Evolutionary conservation across 192 early-diverging fungal genomes (phyloP).

Genomic region (Coemansia sp.): DNA sequence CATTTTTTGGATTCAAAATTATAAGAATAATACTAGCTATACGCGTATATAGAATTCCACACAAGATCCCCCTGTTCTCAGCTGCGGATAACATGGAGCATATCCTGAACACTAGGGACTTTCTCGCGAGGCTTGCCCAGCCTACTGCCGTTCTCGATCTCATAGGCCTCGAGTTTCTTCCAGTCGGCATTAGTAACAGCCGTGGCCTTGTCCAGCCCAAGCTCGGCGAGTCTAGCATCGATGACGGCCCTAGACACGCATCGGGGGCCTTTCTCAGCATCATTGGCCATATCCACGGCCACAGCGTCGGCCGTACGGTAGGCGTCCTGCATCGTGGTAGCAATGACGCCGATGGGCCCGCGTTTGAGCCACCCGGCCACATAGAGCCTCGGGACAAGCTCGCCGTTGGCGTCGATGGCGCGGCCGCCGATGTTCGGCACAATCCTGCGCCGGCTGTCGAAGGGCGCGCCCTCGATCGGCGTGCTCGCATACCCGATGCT

Average conservation of each 20-base stretch:
- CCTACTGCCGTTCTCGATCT: constrained; percentile 62
- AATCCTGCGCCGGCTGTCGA: constrained; percentile 64
- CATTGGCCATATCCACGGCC: constrained; percentile 58
- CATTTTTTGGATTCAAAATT: no score
- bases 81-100: constrained; percentile 54
- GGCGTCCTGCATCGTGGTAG: constrained; percentile 91
- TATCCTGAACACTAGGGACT: constrained; percentile 60
- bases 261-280: constrained; percentile 10
- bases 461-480: constrained; percentile 71
- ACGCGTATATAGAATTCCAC: no score
- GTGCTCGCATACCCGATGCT: constrained; percentile 89
- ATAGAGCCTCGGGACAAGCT: constrained; percentile 71
- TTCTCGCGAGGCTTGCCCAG: constrained; percentile 87
- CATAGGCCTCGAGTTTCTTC: constrained; percentile 78
- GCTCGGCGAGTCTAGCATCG: constrained; percentile 29
- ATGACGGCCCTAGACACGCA: not conserved
- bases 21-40: no score
- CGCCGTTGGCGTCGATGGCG: constrained; percentile 55
- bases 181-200: constrained; percentile 74
- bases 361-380: constrained; percentile 94
- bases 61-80: no score
- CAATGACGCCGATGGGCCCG: constrained; percentile 92
- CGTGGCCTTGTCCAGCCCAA: constrained; percentile 21
- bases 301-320: constrained; percentile 86
- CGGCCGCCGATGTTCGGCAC: constrained; percentile 86